Evolutionary conservation across 768 basidiomycete species (phyloP), one percentile per base, ranked within the genome.

Genomic region (Lepiota venenata): DNA sequence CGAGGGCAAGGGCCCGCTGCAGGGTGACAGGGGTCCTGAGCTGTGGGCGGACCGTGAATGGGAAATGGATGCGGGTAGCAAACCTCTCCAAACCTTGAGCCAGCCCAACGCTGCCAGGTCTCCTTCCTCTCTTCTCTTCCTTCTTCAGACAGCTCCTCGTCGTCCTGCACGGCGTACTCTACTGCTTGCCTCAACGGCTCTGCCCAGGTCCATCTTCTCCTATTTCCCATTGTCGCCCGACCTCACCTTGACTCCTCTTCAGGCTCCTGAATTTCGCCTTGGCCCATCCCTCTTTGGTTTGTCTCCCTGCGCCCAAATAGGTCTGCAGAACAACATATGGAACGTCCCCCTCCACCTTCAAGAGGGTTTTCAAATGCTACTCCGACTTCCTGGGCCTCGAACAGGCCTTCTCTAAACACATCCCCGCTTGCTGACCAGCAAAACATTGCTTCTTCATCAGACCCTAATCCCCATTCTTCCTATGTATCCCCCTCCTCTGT

Each of bases 351-450:
- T 35, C 15, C 46, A 15, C 18, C 36, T 29, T 35, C 15, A 11
- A 55, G 32, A 36, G 53, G 53, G 8, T 29, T 18, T 16, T 45
- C 54, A 14, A 16, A 47, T 43, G 18, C 38, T 29, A 32, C 61
- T 41, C 37, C 60, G 18, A 59, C 63, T 45, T 38, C 55, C 32
- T 64, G 64, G 62, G 51, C 65, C 27, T 58, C 66, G 10, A 56
- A 66, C 52, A 69, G 69, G 42, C 69, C 73, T 10, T 66, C 75
- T 21, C 61, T 74, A 35, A 70, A 71, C 63, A 74, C 72, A 25
- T 63, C 70, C 8, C 56, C 63, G 45, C 56, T 63, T 25, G 43
- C 56, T 42, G 52, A 43, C 53, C 56, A 64, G 56, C 60, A 58
- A 45, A 60, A 53, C 21, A 27, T 22, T 35, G 63, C 66, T 39